Evolutionary conservation across 306 rosid species (phyloP).

Genomic region (Dalbergia cultrata): DNA sequence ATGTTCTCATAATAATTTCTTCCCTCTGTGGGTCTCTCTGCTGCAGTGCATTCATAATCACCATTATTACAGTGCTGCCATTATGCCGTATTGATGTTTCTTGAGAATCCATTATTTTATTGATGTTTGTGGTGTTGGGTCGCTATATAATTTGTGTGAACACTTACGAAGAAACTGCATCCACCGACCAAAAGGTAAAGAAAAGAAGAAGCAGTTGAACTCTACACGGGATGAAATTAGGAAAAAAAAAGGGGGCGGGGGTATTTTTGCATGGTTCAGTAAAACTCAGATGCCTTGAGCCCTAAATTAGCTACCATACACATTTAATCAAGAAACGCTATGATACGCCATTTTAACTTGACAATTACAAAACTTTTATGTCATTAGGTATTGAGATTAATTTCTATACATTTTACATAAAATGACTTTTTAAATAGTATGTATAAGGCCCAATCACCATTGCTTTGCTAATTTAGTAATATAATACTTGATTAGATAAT

Average conservation of each 20-base stretch:
- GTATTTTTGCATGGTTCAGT: conserved; percentile 13
- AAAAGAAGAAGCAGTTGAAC: not conserved
- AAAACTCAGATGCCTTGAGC: conserved; percentile 25
- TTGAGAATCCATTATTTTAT: not conserved
- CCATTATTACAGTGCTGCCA: not conserved
- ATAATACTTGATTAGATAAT: too few species aligned
- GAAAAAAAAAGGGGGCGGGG: not conserved
- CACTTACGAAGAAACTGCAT: conserved; percentile 19
- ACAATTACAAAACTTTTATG: not conserved
- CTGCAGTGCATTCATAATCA: not conserved
- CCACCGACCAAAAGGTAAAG: not conserved
- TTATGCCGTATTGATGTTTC: conserved; percentile 23
- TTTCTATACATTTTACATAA: too few species aligned
- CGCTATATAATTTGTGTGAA: not conserved
- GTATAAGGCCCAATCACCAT: too few species aligned
- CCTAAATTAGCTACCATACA: conserved; percentile 2
- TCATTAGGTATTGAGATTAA: too few species aligned
- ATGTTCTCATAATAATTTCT: conserved; percentile 26
- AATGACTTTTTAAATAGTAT: too few species aligned
- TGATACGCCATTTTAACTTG: not conserved
- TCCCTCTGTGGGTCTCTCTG: not conserved
- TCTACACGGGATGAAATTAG: not conserved
- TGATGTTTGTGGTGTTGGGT: conserved; percentile 37
- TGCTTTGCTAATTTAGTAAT: too few species aligned
- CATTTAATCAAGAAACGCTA: too few species aligned